phyloP scores from a whole-genome alignment of 2,329 filamentous ascomycete species.

The Didymella exigua region DNA sequence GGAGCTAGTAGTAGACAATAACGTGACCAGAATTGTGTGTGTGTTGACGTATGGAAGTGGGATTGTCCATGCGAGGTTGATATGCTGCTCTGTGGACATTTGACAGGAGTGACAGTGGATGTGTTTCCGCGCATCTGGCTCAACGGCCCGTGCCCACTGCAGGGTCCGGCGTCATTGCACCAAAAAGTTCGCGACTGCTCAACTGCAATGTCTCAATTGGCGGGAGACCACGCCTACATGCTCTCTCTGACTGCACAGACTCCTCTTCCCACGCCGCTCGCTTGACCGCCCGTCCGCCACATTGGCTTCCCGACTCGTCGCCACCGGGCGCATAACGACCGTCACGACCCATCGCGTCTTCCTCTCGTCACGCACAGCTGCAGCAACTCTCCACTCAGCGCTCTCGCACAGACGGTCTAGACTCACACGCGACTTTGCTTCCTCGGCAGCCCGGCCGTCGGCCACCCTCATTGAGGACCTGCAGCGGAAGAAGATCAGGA shows the following conservation, averaged over 20 bases:
- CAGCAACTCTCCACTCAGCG: slow-evolving; percentile 1
- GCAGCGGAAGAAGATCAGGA: background rate
- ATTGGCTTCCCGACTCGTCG: slow-evolving; percentile 38
- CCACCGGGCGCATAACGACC: slow-evolving; percentile 36
- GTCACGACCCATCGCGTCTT: slow-evolving; percentile 24
- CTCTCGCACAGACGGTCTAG: background rate
- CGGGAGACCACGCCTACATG: background rate
- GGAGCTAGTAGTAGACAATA: no score
- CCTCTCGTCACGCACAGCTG: slow-evolving; percentile 18
- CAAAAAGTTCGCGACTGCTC: slow-evolving; percentile 3
- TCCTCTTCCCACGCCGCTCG: slow-evolving; percentile 9
- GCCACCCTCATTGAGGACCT: slow-evolving; percentile 3
- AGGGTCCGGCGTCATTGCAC: slow-evolving; percentile 5
- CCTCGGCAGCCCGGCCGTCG: background rate
- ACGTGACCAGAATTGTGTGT: no score
- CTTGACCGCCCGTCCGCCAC: slow-evolving; percentile 21
- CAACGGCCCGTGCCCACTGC: background rate
- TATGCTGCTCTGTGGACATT: no score
- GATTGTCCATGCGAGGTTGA: no score
- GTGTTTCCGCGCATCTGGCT: no score
- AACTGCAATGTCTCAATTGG: background rate
- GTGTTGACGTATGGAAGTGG: no score
- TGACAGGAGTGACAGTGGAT: no score
- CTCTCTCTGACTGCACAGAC: slow-evolving; percentile 11
- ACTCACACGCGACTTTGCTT: background rate